These are phyloP conservation scores for Aquilaria malaccensis DNA, from an alignment of 345 rosid species.

Conservation along the genomic window DNA sequence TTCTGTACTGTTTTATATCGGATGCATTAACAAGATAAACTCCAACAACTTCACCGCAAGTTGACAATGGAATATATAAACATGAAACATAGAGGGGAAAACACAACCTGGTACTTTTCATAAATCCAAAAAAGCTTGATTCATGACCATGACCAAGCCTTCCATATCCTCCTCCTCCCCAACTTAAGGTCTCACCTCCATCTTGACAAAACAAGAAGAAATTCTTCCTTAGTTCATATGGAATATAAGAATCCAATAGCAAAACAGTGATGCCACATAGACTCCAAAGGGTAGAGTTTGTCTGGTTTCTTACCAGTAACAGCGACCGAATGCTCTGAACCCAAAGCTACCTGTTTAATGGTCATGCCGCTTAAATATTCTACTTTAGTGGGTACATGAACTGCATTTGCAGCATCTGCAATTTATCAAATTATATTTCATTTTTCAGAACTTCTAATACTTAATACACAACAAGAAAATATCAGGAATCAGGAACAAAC, in stretches of 20 bases:
- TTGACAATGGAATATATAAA: too few species aligned
- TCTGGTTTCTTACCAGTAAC: slow-evolving; percentile 56
- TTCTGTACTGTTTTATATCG: too few species aligned
- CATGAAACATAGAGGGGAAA: slow-evolving; percentile 8
- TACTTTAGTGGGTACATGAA: slow-evolving; percentile 61
- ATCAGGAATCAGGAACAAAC: background rate
- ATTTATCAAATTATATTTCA: slow-evolving; percentile 6
- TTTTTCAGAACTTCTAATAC: slow-evolving; percentile 7
- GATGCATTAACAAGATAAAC: too few species aligned
- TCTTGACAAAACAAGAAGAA: slow-evolving; percentile 26
- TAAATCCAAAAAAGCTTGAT: slow-evolving; percentile 58
- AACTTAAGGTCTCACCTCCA: slow-evolving; percentile 75
- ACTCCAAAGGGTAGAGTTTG: slow-evolving; percentile 12
- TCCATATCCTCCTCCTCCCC: slow-evolving; percentile 88
- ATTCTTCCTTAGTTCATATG: slow-evolving; percentile 5
- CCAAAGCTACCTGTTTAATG: slow-evolving; percentile 65
- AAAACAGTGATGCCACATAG: slow-evolving; percentile 1
- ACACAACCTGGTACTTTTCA: slow-evolving; percentile 59
- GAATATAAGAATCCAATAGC: background rate
- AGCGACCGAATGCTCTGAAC: slow-evolving; percentile 89
- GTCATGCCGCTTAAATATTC: slow-evolving; percentile 62
- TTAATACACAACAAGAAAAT: background rate
- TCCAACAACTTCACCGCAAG: too few species aligned
- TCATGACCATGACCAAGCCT: slow-evolving; percentile 89
- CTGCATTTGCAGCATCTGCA: slow-evolving; percentile 56